Conservation (phyloP, 2,329 filamentous ascomycete genomes). For the Diaporthe aspalathi region DNA sequence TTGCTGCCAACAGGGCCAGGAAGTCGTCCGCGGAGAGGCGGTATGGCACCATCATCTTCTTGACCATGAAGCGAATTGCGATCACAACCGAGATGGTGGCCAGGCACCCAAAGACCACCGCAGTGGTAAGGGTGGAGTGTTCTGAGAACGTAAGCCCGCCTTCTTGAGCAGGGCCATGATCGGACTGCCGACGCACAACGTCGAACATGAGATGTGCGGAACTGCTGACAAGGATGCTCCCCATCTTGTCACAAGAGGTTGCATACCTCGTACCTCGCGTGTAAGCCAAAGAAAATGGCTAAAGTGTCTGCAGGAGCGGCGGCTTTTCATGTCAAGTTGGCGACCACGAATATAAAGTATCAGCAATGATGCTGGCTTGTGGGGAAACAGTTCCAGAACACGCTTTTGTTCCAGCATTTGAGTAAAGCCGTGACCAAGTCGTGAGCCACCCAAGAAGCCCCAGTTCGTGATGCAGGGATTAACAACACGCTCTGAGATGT, state of each 20-base stretch:
- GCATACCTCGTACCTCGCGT: neutral
- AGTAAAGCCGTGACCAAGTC: neutral
- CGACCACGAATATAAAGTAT: neutral
- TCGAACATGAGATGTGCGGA: neutral
- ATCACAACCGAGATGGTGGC: constrained; percentile 25
- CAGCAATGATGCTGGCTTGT: neutral
- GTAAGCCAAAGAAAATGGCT: neutral
- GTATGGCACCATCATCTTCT: constrained; percentile 30
- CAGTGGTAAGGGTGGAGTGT: constrained; percentile 7
- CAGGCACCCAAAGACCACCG: constrained; percentile 25
- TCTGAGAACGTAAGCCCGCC: constrained; percentile 6
- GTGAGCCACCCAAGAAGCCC: neutral
- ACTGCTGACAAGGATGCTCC: neutral
- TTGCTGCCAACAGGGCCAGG: constrained; percentile 21
- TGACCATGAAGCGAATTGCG: constrained; percentile 28
- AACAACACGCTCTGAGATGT: neutral
- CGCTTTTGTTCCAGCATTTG: neutral
- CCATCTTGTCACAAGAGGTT: neutral
- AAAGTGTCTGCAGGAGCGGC: too few relatives aligned
- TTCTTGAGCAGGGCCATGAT: constrained; percentile 3
- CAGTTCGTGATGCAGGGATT: constrained; percentile 22
- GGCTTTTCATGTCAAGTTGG: neutral
- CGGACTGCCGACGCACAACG: neutral
- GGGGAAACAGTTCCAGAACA: neutral
- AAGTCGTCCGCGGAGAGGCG: constrained; percentile 30